Conservation (phyloP, 2,329 filamentous ascomycete genomes). For the Penicillium sp. region DNA sequence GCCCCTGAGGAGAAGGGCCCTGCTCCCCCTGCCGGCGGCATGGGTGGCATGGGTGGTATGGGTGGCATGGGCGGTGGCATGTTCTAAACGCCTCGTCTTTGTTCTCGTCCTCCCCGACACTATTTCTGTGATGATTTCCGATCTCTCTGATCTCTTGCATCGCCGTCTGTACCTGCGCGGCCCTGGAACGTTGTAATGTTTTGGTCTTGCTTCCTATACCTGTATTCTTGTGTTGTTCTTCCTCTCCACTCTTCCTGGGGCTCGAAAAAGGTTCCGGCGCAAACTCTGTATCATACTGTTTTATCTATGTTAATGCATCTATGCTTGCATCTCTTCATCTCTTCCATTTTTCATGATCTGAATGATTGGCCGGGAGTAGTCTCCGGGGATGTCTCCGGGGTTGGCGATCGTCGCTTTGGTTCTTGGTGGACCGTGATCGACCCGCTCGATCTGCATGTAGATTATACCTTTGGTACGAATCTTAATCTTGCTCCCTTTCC, state of each 20-base stretch:
- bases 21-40: slow-evolving; percentile 54
- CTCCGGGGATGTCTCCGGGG: neutral
- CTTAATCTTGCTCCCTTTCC: no score
- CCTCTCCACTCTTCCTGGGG: slow-evolving; percentile 27
- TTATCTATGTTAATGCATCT: slow-evolving; percentile 18
- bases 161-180: slow-evolving; percentile 33
- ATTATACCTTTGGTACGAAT: no score
- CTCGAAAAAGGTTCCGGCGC: slow-evolving; percentile 27
- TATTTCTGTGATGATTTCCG: slow-evolving; percentile 29
- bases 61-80: slow-evolving; percentile 69
- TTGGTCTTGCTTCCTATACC: slow-evolving; percentile 29
- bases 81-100: slow-evolving; percentile 54
- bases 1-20: slow-evolving; percentile 87
- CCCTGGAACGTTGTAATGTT: slow-evolving; percentile 28
- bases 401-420: neutral
- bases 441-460: slow-evolving; percentile 8
- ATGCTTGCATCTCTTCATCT: slow-evolving; percentile 4
- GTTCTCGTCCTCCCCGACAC: slow-evolving; percentile 15
- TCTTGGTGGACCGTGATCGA: slow-evolving; percentile 4
- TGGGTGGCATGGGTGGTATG: slow-evolving; percentile 61
- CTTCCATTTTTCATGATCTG: neutral
- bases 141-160: slow-evolving; percentile 36
- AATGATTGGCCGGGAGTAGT: neutral
- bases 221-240: slow-evolving; percentile 27
- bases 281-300: slow-evolving; percentile 29